phyloP scores from a whole-genome alignment of 1,139 yeast genomes.

The Spathaspora jeffriesii region DNA sequence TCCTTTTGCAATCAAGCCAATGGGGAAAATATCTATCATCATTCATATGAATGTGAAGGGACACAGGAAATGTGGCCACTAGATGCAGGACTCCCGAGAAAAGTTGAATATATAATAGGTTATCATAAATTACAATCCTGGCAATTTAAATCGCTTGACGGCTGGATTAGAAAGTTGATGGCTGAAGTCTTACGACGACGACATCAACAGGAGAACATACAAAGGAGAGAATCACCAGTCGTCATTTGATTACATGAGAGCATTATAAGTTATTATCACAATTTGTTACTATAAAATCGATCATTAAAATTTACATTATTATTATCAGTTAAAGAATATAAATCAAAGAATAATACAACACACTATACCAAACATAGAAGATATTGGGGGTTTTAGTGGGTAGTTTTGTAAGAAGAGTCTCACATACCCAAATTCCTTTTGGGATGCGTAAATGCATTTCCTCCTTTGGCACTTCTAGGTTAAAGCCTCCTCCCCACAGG shows the following conservation, averaged over 20 bases:
- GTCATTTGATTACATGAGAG: neutral
- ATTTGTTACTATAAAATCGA: neutral
- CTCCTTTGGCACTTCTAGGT: too few species aligned
- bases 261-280: neutral
- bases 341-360: too few species aligned
- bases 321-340: too few species aligned
- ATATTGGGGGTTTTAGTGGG: neutral
- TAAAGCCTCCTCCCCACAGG: too few species aligned
- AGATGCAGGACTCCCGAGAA: neutral
- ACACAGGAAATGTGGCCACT: neutral
- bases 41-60: neutral
- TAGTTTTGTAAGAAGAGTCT: neutral
- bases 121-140: too few species aligned
- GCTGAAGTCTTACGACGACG: neutral
- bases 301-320: too few species aligned
- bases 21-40: neutral
- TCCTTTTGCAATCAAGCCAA: neutral
- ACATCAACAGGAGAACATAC: neutral
- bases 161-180: neutral
- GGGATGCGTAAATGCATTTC: neutral
- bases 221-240: neutral
- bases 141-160: neutral
- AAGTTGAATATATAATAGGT: neutral
- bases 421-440: neutral
- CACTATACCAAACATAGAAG: neutral